Conservation (phyloP, 2,329 filamentous ascomycete genomes). For the Colletotrichum destructivum region DNA sequence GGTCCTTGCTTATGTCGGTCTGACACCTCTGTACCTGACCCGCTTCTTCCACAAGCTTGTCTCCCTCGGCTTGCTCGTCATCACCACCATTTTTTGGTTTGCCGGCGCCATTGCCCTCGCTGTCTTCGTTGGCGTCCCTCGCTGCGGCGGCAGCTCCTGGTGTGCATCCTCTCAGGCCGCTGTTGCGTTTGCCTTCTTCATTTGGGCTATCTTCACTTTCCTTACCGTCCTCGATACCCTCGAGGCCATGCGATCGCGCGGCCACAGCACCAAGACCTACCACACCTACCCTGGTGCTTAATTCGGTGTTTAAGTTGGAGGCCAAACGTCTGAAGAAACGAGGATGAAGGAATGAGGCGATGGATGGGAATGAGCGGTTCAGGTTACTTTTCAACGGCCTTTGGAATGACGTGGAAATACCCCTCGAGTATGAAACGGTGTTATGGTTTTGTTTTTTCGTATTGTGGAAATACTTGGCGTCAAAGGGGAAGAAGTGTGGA, state of each 20-base stretch:
- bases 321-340: neutral
- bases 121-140: constrained; percentile 71
- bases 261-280: constrained; percentile 47
- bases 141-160: constrained; percentile 65
- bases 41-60: constrained; percentile 74
- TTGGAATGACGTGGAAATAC: constrained; percentile 35
- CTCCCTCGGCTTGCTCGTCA: constrained; percentile 76
- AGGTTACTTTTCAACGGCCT: constrained; percentile 12
- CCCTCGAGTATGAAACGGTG: constrained; percentile 32
- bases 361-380: neutral
- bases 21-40: constrained; percentile 76
- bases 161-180: constrained; percentile 76
- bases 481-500: neutral
- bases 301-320: too few relatives aligned
- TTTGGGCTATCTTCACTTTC: constrained; percentile 68
- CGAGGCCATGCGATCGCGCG: constrained; percentile 59
- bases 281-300: constrained; percentile 30
- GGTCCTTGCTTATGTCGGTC: constrained; percentile 77
- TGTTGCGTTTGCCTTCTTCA: constrained; percentile 76
- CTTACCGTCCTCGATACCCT: constrained; percentile 64
- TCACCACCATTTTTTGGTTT: constrained; percentile 93
- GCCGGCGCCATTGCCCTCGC: constrained; percentile 86
- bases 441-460: constrained; percentile 2
- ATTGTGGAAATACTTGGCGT: neutral
- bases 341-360: neutral